phyloP scores from a whole-genome alignment of 257 asterid species.

The Penstemon barbatus region DNA sequence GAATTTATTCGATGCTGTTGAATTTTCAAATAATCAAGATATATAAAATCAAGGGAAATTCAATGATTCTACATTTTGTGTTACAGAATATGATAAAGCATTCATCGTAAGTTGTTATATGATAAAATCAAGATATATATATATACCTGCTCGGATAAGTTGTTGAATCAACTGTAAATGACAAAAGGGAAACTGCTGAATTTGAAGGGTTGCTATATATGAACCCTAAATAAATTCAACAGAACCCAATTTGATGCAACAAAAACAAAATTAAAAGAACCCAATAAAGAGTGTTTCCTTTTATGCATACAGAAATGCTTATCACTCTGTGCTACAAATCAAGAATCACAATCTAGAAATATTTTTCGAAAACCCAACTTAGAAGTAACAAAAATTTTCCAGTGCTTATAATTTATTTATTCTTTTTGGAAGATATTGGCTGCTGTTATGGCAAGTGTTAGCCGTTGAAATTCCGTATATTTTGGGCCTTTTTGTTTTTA shows the following conservation, averaged over 20 bases:
- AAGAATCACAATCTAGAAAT: too few relatives aligned
- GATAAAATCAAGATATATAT: too few relatives aligned
- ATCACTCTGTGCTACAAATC: too few relatives aligned
- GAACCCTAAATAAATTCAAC: constrained; percentile 45
- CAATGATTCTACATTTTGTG: neutral
- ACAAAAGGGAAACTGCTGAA: constrained; percentile 38
- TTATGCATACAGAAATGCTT: too few relatives aligned
- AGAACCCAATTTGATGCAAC: constrained; percentile 28
- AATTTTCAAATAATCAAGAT: neutral
- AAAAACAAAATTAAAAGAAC: neutral
- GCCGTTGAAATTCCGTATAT: constrained; percentile 47
- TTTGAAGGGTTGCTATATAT: constrained; percentile 29
- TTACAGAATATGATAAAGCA: neutral
- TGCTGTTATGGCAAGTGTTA: constrained; percentile 24
- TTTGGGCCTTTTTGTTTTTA: constrained; percentile 24
- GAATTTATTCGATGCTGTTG: neutral
- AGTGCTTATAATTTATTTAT: neutral
- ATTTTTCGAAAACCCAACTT: too few relatives aligned
- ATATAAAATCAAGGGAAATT: too few relatives aligned
- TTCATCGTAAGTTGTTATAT: too few relatives aligned
- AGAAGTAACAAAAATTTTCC: too few relatives aligned
- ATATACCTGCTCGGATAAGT: constrained; percentile 26
- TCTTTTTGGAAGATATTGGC: constrained; percentile 29
- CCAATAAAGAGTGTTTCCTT: neutral
- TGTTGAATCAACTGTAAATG: constrained; percentile 17